Conservation (phyloP, 345 rosid genomes). For the Euphorbia pulcherrima region DNA sequence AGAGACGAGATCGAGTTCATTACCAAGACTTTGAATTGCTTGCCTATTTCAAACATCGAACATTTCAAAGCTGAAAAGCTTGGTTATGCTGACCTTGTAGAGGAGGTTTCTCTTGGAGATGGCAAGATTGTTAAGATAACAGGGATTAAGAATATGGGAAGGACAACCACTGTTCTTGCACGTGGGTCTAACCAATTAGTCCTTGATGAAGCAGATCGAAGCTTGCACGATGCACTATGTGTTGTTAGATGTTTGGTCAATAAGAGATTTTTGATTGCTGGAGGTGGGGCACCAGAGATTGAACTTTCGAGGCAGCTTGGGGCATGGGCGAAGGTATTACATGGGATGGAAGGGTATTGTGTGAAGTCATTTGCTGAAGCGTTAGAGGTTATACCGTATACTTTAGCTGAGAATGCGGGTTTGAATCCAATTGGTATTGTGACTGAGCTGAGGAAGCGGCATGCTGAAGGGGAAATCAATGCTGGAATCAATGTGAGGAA, state of each 20-base stretch:
- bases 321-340: slow-evolving; percentile 94
- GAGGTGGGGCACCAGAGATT: slow-evolving; percentile 99
- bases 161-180: slow-evolving; percentile 84
- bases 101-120: slow-evolving; percentile 92
- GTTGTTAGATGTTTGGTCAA: slow-evolving; percentile 89
- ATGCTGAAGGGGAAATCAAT: slow-evolving; percentile 93
- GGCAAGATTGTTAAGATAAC: slow-evolving; percentile 88
- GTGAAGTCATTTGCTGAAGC: slow-evolving; percentile 89
- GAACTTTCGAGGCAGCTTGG: slow-evolving; percentile 96
- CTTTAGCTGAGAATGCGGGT: slow-evolving; percentile 95
- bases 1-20: slow-evolving; percentile 95
- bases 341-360: slow-evolving; percentile 97
- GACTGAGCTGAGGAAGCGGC: slow-evolving; percentile 97
- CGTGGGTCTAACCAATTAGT: slow-evolving; percentile 90
- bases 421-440: slow-evolving; percentile 90
- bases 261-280: slow-evolving; percentile 91
- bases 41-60: slow-evolving; percentile 93
- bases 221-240: slow-evolving; percentile 92
- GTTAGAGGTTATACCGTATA: slow-evolving; percentile 90
- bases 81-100: slow-evolving; percentile 84
- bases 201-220: slow-evolving; percentile 94
- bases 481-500: slow-evolving; percentile 96
- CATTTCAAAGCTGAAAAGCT: slow-evolving; percentile 85
- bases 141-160: slow-evolving; percentile 88
- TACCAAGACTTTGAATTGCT: slow-evolving; percentile 88